Base-by-base conservation (phyloP, 2,329 filamentous ascomycete species). In the Drechmeria coniospora region DNA sequence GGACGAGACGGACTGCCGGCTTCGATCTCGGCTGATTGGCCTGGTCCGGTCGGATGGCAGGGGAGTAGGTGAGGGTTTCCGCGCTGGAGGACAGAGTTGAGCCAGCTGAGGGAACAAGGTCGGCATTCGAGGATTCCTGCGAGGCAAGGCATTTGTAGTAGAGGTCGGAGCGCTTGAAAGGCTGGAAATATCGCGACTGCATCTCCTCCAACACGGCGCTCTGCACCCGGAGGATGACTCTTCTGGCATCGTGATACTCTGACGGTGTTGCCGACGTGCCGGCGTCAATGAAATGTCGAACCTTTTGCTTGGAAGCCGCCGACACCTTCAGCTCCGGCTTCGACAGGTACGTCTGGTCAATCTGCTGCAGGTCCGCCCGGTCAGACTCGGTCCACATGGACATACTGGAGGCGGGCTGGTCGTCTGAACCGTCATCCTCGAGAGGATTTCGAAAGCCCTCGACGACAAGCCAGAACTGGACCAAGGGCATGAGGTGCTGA, bases 401-500 rank as follows among this genome's bases (percentile, higher is more conserved):
- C 12, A 79, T 53, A 16, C 62, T 65, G 2, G 72, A 57, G 2
- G 77, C 68, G 2, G 71, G 60, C 19, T 71, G 63, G 16, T 73
- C 80, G 13, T 58, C 55, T 9, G 45, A 45, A 20, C 77, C 76
- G 42, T 71, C 67, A 37, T 87, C 81, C 52, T 98, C 90, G 3
- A 98, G 59, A 1, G 90, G 92, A 41, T 92, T 93, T 23, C 92
- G 79, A 41, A 95, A 83, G 1, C 90, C 87, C 54, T 98, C 90
- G 5, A 95, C 90, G 3, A 95, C 90, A 22, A 98, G 75, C 84
- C 87, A 98, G 51, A 95, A 98, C 45, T 98, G 90, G 5, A 98
- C 86, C 25, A 94, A 59, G 10, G 79, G 69, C 77, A 95, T 87
- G 15, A 87, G 63, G 11, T 69, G 67, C 47, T 86, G 79, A 23